A percentile compares a stretch with the other conserved stretches of the same genome.
Conservation (phyloP, 306 rosid genomes). For the Pachyrhizus erosus region DNA sequence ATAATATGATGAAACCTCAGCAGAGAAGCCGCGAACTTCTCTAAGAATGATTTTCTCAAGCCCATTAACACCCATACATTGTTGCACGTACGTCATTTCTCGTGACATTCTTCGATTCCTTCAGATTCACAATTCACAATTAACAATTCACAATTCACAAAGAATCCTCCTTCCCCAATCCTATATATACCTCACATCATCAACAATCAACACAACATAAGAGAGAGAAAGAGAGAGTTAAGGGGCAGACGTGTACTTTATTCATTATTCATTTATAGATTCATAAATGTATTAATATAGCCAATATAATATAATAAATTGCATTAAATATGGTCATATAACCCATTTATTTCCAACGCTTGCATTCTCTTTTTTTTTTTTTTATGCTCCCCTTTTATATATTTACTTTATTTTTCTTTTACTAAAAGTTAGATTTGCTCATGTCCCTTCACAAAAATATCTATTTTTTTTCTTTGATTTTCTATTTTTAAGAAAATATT, state of each 20-base stretch:
- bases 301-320: background rate
- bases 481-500: too few species aligned
- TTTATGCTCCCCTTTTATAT: too few species aligned
- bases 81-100: conserved; percentile 51
- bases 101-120: conserved; percentile 41
- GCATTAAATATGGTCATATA: too few species aligned
- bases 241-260: background rate
- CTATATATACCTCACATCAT: background rate
- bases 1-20: conserved; percentile 54
- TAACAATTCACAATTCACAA: background rate
- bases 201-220: background rate
- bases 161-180: background rate
- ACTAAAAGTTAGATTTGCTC: too few species aligned
- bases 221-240: background rate
- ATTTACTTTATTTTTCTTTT: too few species aligned
- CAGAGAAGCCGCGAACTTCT: conserved; percentile 64
- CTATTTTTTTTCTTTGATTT: too few species aligned
- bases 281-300: background rate
- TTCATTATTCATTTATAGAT: background rate
- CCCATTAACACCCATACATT: conserved; percentile 54
- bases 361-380: too few species aligned
- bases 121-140: background rate
- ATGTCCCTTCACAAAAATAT: too few species aligned
- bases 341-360: too few species aligned
- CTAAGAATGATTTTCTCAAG: conserved; percentile 66